Percentiles rank a stretch among this genome's conserved stretches.
These are phyloP conservation scores for Daphne laureola DNA, from an alignment of 441 rosid genomes.

Conservation along the genomic window DNA sequence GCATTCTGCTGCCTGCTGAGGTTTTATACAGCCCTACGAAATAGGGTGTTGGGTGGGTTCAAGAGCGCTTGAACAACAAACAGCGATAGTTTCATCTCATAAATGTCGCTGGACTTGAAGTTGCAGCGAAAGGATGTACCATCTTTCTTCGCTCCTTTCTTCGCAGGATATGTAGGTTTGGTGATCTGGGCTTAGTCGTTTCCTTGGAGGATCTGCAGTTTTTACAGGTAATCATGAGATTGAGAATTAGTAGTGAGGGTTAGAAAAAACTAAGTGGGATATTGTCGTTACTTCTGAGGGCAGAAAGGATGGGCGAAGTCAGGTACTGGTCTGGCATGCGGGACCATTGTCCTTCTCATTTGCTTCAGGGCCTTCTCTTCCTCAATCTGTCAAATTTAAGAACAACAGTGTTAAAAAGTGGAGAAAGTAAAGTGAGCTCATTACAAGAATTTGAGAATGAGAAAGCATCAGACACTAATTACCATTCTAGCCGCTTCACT, in stretches of 20 bases:
- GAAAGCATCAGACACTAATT: slow-evolving; percentile 4
- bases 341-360: slow-evolving; percentile 84
- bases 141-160: slow-evolving; percentile 44
- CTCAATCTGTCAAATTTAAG: slow-evolving; percentile 41
- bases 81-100: slow-evolving; percentile 47
- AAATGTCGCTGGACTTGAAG: slow-evolving; percentile 53
- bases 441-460: no score
- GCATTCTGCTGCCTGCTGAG: no score
- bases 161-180: slow-evolving; percentile 47
- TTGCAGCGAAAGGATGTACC: slow-evolving; percentile 17
- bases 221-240: neutral
- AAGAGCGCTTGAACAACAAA: slow-evolving; percentile 66
- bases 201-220: slow-evolving; percentile 62
- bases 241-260: no score
- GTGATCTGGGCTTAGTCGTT: slow-evolving; percentile 68
- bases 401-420: neutral
- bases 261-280: no score
- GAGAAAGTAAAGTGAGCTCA: no score
- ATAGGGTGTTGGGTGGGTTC: slow-evolving; percentile 30
- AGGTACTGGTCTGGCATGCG: slow-evolving; percentile 89
- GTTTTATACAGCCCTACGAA: neutral
- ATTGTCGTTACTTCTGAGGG: slow-evolving; percentile 85
- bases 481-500: slow-evolving; percentile 83
- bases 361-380: slow-evolving; percentile 91
- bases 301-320: slow-evolving; percentile 77